Conservation (phyloP, 345 rosid genomes). For the Eucalyptus leucophloia region DNA sequence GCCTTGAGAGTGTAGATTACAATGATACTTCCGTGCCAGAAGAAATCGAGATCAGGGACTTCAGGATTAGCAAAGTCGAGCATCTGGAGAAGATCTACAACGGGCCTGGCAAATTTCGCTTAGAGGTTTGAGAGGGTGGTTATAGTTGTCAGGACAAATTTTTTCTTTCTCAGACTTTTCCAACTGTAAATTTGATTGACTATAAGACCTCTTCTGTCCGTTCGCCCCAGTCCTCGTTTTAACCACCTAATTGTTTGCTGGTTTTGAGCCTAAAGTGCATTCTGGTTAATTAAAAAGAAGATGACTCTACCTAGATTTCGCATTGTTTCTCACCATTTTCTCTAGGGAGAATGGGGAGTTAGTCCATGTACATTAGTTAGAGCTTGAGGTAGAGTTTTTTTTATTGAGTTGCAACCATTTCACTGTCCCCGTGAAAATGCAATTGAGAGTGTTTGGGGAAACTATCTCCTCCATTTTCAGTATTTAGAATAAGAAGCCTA, state of each 20-base stretch:
- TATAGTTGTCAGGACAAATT: background rate
- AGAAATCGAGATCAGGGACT: conserved; percentile 72
- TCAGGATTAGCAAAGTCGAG: conserved; percentile 54
- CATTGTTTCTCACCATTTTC: background rate
- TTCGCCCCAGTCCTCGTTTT: background rate
- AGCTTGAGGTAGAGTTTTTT: background rate
- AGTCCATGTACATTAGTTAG: background rate
- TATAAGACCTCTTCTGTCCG: background rate
- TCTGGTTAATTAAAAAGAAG: background rate
- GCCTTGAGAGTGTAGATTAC: conserved; percentile 52
- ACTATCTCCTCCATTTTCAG: background rate
- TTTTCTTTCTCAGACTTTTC: background rate
- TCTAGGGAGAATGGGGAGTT: background rate
- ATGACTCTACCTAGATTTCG: background rate
- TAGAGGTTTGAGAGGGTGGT: conserved; percentile 12
- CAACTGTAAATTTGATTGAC: background rate
- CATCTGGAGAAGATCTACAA: conserved; percentile 47
- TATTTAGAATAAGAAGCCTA: background rate
- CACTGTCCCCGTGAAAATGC: background rate
- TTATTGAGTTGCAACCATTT: background rate
- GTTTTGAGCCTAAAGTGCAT: background rate
- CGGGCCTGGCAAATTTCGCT: conserved; percentile 41
- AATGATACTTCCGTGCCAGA: conserved; percentile 60
- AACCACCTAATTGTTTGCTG: background rate
- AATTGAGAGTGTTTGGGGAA: background rate